Percentiles rank a stretch among this genome's conserved stretches.
Evolutionary conservation across 805 yeast species (phyloP).

Genomic region (Torulaspora franciscae): DNA sequence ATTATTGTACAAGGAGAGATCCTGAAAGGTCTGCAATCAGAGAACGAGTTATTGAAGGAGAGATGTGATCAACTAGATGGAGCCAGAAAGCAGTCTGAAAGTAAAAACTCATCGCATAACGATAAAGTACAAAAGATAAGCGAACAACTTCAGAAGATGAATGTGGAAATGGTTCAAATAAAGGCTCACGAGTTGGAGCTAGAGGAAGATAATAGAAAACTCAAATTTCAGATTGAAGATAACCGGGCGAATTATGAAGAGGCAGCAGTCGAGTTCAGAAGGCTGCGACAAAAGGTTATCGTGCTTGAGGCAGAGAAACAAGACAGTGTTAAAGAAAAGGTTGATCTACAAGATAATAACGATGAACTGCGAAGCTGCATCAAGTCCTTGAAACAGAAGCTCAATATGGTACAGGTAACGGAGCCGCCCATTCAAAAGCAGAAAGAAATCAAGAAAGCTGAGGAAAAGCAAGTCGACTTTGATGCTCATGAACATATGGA

Average conservation of each 20-base stretch:
- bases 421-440: slow-evolving; percentile 4
- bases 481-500: neutral
- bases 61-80: slow-evolving; percentile 21
- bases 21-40: slow-evolving; percentile 30
- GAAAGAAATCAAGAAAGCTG: slow-evolving; percentile 4
- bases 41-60: slow-evolving; percentile 26
- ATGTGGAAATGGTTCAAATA: slow-evolving; percentile 30
- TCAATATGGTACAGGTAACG: slow-evolving; percentile 5
- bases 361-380: slow-evolving; percentile 19
- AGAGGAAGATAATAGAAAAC: slow-evolving; percentile 27
- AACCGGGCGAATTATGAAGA: slow-evolving; percentile 19
- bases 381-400: slow-evolving; percentile 16
- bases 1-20: slow-evolving; percentile 37
- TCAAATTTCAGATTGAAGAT: slow-evolving; percentile 20
- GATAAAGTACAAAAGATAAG: slow-evolving; percentile 22
- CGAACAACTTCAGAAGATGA: slow-evolving; percentile 32
- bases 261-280: slow-evolving; percentile 16
- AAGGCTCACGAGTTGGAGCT: slow-evolving; percentile 29
- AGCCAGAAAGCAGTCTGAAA: slow-evolving; percentile 16
- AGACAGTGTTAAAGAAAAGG: slow-evolving; percentile 21
- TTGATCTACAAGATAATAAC: slow-evolving; percentile 26
- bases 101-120: slow-evolving; percentile 16
- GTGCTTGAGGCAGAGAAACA: slow-evolving; percentile 22
- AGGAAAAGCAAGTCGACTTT: neutral
- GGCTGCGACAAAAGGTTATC: slow-evolving; percentile 19